These are phyloP conservation scores for Sicyos baderoa DNA, from an alignment of 306 rosid species.

Conservation along the genomic window DNA sequence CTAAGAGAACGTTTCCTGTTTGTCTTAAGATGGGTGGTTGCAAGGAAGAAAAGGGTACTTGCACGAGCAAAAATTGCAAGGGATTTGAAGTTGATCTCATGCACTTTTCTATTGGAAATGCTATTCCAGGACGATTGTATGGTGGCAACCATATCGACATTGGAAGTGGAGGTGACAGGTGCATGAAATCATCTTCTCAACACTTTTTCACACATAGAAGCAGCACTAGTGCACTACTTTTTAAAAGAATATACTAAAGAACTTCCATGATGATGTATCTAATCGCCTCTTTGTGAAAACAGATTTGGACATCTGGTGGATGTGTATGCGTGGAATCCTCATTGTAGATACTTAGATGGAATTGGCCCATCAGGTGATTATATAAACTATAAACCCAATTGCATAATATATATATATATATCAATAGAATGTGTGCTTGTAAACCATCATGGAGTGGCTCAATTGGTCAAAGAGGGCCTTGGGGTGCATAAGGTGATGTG, in stretches of 20 bases:
- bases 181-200: slow-evolving; percentile 17
- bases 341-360: slow-evolving; percentile 85
- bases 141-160: slow-evolving; percentile 72
- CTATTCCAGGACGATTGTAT: slow-evolving; percentile 86
- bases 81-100: slow-evolving; percentile 89
- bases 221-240: slow-evolving; percentile 21
- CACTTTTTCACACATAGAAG: neutral
- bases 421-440: slow-evolving; percentile 6
- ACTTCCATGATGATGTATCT: slow-evolving; percentile 11
- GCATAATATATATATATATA: neutral
- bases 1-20: slow-evolving; percentile 19
- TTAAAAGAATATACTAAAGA: neutral
- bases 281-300: slow-evolving; percentile 17
- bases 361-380: slow-evolving; percentile 57
- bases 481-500: too few species aligned
- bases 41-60: slow-evolving; percentile 47
- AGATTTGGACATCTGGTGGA: slow-evolving; percentile 92
- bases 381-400: neutral
- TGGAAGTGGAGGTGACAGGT: slow-evolving; percentile 89
- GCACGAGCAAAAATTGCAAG: slow-evolving; percentile 80
- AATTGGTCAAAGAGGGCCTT: too few species aligned
- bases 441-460: too few species aligned
- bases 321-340: slow-evolving; percentile 92
- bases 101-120: slow-evolving; percentile 93
- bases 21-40: slow-evolving; percentile 90